phyloP scores from a whole-genome alignment of 1,284 basidiomycete genomes.

The Malassezia dermatis region DNA sequence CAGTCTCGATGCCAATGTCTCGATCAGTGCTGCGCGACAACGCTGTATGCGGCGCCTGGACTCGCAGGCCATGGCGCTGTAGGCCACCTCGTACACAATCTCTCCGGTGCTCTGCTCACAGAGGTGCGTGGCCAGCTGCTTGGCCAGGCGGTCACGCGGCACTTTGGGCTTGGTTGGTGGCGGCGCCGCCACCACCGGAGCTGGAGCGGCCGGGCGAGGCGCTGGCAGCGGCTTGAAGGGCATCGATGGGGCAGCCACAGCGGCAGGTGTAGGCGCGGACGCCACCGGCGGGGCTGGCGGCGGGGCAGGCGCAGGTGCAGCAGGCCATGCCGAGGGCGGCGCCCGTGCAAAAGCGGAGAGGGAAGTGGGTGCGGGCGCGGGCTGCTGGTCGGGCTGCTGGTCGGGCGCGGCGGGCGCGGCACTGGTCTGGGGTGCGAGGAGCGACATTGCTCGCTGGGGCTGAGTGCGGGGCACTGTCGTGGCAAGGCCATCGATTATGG shows the following conservation, averaged over 20 bases:
- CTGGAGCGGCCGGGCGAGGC: neutral
- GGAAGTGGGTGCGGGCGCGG: neutral
- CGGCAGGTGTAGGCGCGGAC: neutral
- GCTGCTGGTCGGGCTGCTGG: too few relatives aligned
- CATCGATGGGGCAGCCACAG: neutral
- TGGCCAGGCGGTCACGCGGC: neutral
- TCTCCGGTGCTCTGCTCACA: neutral
- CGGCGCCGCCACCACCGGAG: neutral
- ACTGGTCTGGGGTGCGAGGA: neutral
- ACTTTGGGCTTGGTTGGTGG: neutral
- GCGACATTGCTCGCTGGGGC: neutral
- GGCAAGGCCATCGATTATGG: slow-evolving; percentile 64
- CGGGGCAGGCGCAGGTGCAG: neutral
- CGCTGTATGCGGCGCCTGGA: neutral
- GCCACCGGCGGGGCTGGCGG: neutral
- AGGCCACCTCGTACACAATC: neutral
- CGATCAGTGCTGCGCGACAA: slow-evolving; percentile 1
- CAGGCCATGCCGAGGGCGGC: neutral
- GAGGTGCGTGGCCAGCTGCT: neutral
- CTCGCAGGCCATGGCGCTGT: neutral
- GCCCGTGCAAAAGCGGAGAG: neutral
- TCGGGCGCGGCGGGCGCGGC: neutral
- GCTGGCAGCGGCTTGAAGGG: neutral
- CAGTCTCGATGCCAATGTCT: neutral
- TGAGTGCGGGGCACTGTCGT: neutral